Percentiles rank a stretch among this genome's conserved stretches.
phyloP scores from a whole-genome alignment of 768 basidiomycete species.

The Mycena venus region DNA sequence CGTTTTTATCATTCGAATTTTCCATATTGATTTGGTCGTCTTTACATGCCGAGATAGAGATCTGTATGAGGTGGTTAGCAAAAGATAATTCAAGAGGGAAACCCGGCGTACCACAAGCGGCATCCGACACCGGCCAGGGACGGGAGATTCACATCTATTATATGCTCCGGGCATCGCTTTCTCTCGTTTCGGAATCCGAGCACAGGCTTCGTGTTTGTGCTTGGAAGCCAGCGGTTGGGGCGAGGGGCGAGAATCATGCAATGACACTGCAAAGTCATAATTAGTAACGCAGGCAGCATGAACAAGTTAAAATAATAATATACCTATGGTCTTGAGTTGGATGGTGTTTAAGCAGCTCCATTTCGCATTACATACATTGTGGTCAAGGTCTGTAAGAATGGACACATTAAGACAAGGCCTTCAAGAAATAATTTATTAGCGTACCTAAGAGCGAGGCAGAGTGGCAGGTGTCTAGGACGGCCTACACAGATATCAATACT shows the following conservation, averaged over 20 bases:
- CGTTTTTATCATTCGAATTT: not conserved
- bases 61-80: not conserved
- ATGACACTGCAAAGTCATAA: not conserved
- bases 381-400: conserved; percentile 4
- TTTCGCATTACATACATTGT: conserved; percentile 1
- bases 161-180: not conserved
- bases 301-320: no score
- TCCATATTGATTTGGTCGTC: conserved; percentile 4
- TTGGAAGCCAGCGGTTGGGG: not conserved
- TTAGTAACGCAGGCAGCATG: no score
- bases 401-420: not conserved
- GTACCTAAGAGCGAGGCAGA: conserved; percentile 13
- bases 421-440: not conserved
- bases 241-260: not conserved
- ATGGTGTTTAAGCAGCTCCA: not conserved
- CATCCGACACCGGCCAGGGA: not conserved
- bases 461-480: conserved; percentile 20
- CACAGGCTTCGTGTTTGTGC: not conserved
- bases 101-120: conserved; percentile 4
- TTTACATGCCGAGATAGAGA: conserved; percentile 18
- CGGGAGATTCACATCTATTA: conserved; percentile 2
- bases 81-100: not conserved
- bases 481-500: not conserved
- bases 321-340: not conserved
- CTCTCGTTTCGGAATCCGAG: not conserved